Evolutionary conservation across 148 eudicot genomes (phyloP).

Genomic region (Euryodendron excelsum): DNA sequence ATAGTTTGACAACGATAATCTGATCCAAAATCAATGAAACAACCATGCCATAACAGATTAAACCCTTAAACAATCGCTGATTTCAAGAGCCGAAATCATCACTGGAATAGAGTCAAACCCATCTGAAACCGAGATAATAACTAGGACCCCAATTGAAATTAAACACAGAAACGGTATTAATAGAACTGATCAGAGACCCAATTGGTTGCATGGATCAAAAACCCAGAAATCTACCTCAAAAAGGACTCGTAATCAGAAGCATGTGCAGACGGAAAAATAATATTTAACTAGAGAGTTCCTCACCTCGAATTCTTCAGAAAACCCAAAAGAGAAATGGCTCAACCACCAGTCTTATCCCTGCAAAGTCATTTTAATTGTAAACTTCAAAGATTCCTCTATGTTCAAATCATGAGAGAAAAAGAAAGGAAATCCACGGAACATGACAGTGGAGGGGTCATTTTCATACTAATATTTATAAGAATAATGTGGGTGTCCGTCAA

Average conservation of each 20-base stretch:
- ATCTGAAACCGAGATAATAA: neutral
- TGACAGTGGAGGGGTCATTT: neutral
- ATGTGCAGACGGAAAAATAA: neutral
- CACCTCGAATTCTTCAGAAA: conserved; percentile 8
- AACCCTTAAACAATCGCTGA: neutral
- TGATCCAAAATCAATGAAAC: neutral
- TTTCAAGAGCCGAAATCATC: neutral
- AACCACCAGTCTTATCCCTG: conserved; percentile 5
- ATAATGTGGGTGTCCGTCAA: neutral
- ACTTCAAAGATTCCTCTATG: neutral
- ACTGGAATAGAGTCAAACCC: neutral
- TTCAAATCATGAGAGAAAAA: neutral
- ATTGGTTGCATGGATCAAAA: neutral
- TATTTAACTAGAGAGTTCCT: neutral
- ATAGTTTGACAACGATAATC: neutral
- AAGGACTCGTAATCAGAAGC: neutral
- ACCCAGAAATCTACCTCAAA: neutral
- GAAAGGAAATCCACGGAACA: neutral
- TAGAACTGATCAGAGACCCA: conserved; percentile 1
- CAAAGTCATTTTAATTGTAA: neutral
- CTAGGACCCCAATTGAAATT: conserved; percentile 5
- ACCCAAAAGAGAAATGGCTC: neutral
- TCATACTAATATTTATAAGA: neutral
- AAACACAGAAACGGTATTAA: neutral
- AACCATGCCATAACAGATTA: neutral